These are phyloP conservation scores for Erodium chrysanthum DNA, from an alignment of 441 rosid species.

Conservation along the genomic window DNA sequence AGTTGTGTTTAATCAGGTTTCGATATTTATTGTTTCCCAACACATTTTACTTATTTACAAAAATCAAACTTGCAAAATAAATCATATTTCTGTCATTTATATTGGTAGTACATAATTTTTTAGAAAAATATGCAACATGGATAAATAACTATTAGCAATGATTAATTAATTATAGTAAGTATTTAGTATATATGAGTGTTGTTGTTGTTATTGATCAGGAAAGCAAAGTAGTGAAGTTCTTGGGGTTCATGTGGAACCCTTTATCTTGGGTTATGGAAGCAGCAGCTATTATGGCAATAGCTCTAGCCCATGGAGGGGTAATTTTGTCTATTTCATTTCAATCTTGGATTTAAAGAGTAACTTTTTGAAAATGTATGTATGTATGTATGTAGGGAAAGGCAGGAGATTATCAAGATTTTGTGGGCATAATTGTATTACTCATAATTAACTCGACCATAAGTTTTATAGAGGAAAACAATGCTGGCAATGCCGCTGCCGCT, in stretches of 20 bases:
- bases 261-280: conserved; percentile 91
- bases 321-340: not conserved
- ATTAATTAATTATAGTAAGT: too few relatives aligned
- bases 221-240: conserved; percentile 59
- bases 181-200: too few relatives aligned
- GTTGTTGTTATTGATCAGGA: conserved; percentile 23
- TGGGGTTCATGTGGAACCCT: conserved; percentile 97
- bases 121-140: too few relatives aligned
- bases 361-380: too few relatives aligned
- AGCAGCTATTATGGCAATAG: conserved; percentile 93
- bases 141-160: too few relatives aligned
- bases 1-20: too few relatives aligned
- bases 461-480: conserved; percentile 81
- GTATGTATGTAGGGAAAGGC: conserved; percentile 46
- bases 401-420: conserved; percentile 83
- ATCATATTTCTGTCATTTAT: too few relatives aligned
- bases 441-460: conserved; percentile 85
- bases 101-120: too few relatives aligned
- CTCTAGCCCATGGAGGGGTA: conserved; percentile 71
- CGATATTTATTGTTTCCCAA: too few relatives aligned
- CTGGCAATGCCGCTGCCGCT: conserved; percentile 96
- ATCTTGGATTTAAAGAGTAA: too few relatives aligned
- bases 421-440: conserved; percentile 64
- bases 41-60: too few relatives aligned
- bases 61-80: too few relatives aligned